Conservation (phyloP, 495 filamentous ascomycete species). For the Talaromyces adpressus region DNA sequence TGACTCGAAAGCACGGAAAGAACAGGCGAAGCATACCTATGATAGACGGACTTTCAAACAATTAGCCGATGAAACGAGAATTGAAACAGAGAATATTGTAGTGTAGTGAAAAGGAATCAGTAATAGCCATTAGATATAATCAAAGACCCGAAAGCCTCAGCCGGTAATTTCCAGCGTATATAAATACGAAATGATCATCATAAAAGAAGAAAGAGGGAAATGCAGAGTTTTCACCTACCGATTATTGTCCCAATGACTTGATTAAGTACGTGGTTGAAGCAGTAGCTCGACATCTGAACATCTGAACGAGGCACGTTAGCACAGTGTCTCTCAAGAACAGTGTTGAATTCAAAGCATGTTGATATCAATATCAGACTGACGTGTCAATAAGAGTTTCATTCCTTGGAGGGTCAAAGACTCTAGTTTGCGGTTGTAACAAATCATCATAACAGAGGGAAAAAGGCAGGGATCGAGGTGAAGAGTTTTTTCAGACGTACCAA, state of each 20-base stretch:
- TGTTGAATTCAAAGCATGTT: neutral
- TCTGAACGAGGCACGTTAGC: neutral
- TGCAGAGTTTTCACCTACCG: conserved; percentile 6
- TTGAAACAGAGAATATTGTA: neutral
- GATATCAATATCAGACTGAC: conserved; percentile 85
- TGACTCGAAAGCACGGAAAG: neutral
- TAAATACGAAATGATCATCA: conserved; percentile 77
- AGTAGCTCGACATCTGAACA: neutral
- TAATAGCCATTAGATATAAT: conserved; percentile 79
- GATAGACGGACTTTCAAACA: conserved; percentile 9
- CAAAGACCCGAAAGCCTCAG: conserved; percentile 72
- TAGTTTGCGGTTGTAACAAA: conserved; percentile 94
- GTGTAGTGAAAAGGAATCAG: conserved; percentile 51
- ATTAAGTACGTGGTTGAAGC: neutral
- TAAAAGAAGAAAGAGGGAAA: conserved; percentile 15
- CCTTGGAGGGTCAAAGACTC: conserved; percentile 96
- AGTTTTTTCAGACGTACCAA: conserved; percentile 14
- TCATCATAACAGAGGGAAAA: conserved; percentile 48
- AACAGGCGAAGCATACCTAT: conserved; percentile 8
- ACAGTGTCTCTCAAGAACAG: neutral
- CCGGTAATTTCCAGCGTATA: conserved; percentile 99
- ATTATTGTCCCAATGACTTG: neutral
- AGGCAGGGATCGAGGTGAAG: neutral
- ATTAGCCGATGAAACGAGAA: neutral
- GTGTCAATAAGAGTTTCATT: conserved; percentile 94